Percentiles rank a stretch among this genome's conserved stretches.
Conservation (phyloP, 192 early-diverging fungal species). For the Linnemannia exigua region DNA sequence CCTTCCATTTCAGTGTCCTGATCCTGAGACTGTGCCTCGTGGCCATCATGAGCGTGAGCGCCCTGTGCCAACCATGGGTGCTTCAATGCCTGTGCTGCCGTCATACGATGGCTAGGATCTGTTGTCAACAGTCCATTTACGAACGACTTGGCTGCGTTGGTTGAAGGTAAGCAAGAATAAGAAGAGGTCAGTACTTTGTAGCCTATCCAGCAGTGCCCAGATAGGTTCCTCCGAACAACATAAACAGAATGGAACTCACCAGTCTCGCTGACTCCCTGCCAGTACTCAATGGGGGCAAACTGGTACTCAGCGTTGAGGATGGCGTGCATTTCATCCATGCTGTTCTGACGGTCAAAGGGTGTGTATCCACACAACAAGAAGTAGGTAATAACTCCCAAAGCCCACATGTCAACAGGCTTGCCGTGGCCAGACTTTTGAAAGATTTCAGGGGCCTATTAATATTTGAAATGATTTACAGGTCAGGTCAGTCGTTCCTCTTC, state of each 20-base stretch:
- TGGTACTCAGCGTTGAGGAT: constrained; percentile 73
- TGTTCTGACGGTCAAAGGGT: constrained; percentile 76
- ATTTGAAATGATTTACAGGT: constrained; percentile 1
- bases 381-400: constrained; percentile 82
- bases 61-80: constrained; percentile 80
- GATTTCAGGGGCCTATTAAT: constrained; percentile 69
- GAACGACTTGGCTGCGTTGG: constrained; percentile 74
- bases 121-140: constrained; percentile 75
- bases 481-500: neutral
- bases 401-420: constrained; percentile 89
- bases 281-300: constrained; percentile 75
- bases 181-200: too few relatives aligned
- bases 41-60: constrained; percentile 6
- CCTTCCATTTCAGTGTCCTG: constrained; percentile 38
- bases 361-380: constrained; percentile 81
- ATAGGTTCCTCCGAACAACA: neutral
- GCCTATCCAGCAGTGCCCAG: too few relatives aligned
- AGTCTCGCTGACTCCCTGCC: constrained; percentile 68
- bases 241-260: constrained; percentile 38
- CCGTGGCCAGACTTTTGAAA: constrained; percentile 74
- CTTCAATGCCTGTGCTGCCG: constrained; percentile 77
- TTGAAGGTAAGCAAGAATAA: neutral
- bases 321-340: constrained; percentile 65
- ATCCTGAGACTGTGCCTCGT: constrained; percentile 13
- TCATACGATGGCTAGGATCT: constrained; percentile 79